Evolutionary conservation across 768 basidiomycete genomes (phyloP).

Genomic region (Rhodosporidiobolus odoratus): DNA sequence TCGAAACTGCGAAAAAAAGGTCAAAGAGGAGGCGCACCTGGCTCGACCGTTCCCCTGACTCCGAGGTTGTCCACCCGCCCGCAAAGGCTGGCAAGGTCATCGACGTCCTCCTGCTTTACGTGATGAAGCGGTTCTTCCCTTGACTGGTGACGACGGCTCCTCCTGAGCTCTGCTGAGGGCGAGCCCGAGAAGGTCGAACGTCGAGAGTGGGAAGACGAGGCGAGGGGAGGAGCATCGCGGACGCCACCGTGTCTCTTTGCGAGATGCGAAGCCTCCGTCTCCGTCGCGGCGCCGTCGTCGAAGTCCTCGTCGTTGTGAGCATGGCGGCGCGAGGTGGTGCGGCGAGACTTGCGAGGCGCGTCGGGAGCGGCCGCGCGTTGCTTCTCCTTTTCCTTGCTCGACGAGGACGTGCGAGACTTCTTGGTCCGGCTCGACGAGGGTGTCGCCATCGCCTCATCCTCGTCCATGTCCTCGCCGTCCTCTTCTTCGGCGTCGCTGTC

Average conservation of each 20-base stretch:
- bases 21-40: no score
- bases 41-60: slow-evolving; percentile 17
- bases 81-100: slow-evolving; percentile 13
- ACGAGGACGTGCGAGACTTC: background rate
- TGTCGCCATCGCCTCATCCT: background rate
- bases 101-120: slow-evolving; percentile 5
- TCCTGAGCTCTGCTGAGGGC: background rate
- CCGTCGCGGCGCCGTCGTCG: slow-evolving; percentile 19
- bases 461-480: background rate
- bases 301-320: background rate
- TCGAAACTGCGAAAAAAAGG: no score
- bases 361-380: background rate
- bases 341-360: slow-evolving; percentile 5
- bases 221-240: background rate
- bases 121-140: background rate
- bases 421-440: background rate
- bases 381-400: no score
- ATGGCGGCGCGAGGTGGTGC: background rate
- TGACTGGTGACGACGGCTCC: background rate
- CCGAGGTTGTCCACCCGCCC: slow-evolving; percentile 7
- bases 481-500: background rate
- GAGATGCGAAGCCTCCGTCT: slow-evolving; percentile 18
- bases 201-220: background rate
- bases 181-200: background rate
- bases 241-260: background rate